Conservation (phyloP, 1,284 basidiomycete genomes). For the Fereydounia khargensis region DNA sequence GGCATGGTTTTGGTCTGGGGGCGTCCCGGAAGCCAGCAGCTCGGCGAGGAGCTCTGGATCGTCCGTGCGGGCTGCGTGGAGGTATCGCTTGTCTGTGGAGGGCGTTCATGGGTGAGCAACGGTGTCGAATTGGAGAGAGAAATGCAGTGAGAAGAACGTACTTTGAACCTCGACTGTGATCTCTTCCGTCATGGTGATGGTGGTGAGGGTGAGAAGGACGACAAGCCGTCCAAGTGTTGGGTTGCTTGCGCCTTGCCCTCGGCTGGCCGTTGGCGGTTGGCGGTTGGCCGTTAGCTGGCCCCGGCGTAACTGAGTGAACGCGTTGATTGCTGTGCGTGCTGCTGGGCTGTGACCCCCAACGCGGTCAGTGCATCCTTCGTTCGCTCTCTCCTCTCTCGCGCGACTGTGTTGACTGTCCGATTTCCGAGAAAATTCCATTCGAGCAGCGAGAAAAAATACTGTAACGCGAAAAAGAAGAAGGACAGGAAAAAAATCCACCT, state of each 20-base stretch:
- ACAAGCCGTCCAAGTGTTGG: no score
- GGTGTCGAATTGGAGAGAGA: background rate
- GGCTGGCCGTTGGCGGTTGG: no score
- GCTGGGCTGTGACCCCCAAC: no score
- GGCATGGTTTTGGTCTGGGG: conserved; percentile 37
- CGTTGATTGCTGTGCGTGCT: no score
- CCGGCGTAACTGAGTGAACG: no score
- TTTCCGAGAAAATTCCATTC: no score
- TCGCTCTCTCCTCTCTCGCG: no score
- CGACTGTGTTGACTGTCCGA: no score
- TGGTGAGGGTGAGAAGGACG: no score
- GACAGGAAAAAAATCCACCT: conserved; percentile 21
- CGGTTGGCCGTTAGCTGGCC: no score
- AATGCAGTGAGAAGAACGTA: background rate
- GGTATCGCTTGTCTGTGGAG: conserved; percentile 37
- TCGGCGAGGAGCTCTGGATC: conserved; percentile 42
- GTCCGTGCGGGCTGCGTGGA: conserved; percentile 47
- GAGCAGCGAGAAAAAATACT: background rate
- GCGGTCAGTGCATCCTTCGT: no score
- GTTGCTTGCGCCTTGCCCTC: no score
- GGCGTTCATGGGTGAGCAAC: background rate
- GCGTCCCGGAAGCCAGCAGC: conserved; percentile 25
- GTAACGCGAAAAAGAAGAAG: conserved; percentile 3
- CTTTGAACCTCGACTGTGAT: background rate
- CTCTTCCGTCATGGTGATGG: background rate